Base-by-base conservation (phyloP, 164 flowering plant genomes). In the Vitis rupestris region DNA sequence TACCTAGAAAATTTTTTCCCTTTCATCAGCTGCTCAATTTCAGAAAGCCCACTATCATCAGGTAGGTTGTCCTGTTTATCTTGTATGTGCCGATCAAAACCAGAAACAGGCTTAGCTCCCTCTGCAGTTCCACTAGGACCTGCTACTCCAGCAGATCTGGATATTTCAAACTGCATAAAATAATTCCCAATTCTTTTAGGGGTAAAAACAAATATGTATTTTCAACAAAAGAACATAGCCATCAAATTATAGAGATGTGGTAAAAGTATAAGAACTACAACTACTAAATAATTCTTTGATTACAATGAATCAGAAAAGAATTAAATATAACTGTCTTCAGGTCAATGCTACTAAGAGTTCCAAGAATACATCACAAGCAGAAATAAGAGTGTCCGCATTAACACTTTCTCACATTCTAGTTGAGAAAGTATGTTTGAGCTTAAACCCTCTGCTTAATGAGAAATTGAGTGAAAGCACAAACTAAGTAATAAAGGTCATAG, bases 1-100 rank as follows among this genome's bases (percentile, higher is more conserved):
- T 78, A 80, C 98, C 90, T 89, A 12, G 96, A 82, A 77, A 92
- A 86, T 15, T 63, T 81, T 75, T 79, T 87, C 53, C 75, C 91
- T 74, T 80, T 74, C 70, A 94, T 52, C 72, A 90, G 75, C 72
- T 86, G 79, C 79, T 94, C 98, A 73, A 91, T 83, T 68, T 84
- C 82, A 56, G 85, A 79, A 50, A 90, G 66, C 30, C 80, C 76
- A 56, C 50, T 57, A 69, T 48, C 81, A 71, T 78, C 80, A 62
- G 74, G 50, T 15, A 54, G 10, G 56, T 53, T 59, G 49, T 57
- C 69, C n/a, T 10, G 30, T 70, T 68, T 68, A 14, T 69, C 74
- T 70, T 73, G 69, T 47, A 12, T 75, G 29, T 52, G 66, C 31
- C 66, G 77, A 70, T 80, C 75, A 62, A 58, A 49, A 7, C 60